phyloP scores from a whole-genome alignment of 441 rosid genomes.

The Erodium moschatum region DNA sequence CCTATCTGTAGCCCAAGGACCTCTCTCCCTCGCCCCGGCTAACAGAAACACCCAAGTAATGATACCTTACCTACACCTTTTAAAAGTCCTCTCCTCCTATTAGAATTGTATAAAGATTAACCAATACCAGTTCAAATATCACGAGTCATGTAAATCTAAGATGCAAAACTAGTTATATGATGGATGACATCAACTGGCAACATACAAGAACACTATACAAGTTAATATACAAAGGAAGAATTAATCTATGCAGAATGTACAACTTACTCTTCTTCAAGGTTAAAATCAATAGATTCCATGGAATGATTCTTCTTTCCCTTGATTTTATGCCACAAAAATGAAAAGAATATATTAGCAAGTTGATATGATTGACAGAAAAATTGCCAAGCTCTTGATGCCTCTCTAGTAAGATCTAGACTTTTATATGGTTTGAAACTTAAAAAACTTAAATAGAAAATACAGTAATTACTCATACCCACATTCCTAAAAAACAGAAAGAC shows the following conservation, averaged over 20 bases:
- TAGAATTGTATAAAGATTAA: neutral
- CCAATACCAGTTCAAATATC: neutral
- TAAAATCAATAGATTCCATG: conserved; percentile 60
- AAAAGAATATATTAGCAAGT: neutral
- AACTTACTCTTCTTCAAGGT: conserved; percentile 67
- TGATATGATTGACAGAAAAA: conserved; percentile 7
- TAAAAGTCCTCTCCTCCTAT: neutral
- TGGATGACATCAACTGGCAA: neutral
- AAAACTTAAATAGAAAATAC: conserved; percentile 8
- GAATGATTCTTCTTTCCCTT: conserved; percentile 85
- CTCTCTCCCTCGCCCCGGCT: neutral
- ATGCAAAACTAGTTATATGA: neutral
- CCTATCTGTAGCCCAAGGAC: neutral
- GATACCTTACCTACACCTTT: neutral
- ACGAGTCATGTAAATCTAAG: conserved; percentile 6
- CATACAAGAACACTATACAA: neutral
- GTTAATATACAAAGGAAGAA: conserved; percentile 7
- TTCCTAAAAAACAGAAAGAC: conserved; percentile 15
- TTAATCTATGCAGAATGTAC: conserved; percentile 19
- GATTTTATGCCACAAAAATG: conserved; percentile 14
- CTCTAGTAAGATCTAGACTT: conserved; percentile 11
- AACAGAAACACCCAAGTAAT: neutral
- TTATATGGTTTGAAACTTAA: neutral
- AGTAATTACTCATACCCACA: conserved; percentile 12
- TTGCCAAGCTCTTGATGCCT: neutral